Evolutionary conservation across 176 grass and related monocot species (phyloP).

Genomic region (Dendrocalamus sinicus): DNA sequence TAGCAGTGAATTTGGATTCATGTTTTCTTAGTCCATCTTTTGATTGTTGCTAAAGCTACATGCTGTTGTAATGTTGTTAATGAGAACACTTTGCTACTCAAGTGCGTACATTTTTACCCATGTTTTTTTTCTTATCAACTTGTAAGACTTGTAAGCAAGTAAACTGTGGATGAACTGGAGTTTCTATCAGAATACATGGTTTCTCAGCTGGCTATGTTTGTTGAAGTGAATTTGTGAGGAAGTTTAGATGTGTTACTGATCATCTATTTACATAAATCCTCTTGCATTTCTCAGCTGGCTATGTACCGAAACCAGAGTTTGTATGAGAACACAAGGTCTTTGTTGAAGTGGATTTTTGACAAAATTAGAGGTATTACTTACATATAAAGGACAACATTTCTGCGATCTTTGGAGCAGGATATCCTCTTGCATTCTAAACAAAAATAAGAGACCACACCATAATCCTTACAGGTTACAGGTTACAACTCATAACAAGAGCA

Average conservation of each 20-base stretch:
- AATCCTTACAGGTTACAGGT: slow-evolving; percentile 28
- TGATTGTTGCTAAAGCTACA: neutral
- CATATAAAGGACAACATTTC: neutral
- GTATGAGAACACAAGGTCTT: neutral
- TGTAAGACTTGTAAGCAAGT: neutral
- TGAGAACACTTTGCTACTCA: neutral
- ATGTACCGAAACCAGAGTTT: neutral
- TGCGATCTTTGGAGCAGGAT: neutral
- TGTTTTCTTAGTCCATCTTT: neutral
- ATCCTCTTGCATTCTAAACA: neutral
- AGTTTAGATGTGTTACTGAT: neutral
- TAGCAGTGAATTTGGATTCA: neutral
- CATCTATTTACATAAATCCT: neutral
- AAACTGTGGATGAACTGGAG: neutral
- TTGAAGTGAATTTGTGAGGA: neutral
- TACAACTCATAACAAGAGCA: slow-evolving; percentile 18
- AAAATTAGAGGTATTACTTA: neutral
- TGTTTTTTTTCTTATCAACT: neutral
- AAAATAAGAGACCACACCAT: slow-evolving; percentile 34
- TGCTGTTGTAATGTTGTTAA: neutral
- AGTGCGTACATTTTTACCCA: neutral
- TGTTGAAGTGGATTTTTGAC: neutral
- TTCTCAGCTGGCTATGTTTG: neutral
- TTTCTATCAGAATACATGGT: neutral
- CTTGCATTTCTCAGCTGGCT: no score